Evolutionary conservation across 2,329 filamentous ascomycete genomes (phyloP).

Genomic region (Paecilomyces sp.): DNA sequence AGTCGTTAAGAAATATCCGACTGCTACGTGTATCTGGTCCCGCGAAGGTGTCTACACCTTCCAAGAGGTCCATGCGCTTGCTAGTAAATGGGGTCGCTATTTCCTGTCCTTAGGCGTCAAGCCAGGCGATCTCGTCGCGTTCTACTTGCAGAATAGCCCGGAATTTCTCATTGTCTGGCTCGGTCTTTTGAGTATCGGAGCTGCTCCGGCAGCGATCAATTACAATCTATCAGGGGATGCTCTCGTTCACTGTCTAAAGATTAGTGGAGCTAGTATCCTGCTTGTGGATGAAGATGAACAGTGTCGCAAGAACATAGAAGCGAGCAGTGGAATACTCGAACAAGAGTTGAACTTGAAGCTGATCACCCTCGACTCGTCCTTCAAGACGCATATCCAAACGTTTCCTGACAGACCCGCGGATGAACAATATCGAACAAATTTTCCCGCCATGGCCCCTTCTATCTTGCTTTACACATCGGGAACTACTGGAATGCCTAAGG

Average conservation of each 20-base stretch:
- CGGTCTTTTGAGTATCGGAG: slow-evolving; percentile 58
- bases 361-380: slow-evolving; percentile 44
- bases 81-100: slow-evolving; percentile 56
- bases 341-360: slow-evolving; percentile 53
- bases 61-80: slow-evolving; percentile 48
- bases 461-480: slow-evolving; percentile 68
- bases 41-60: slow-evolving; percentile 55
- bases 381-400: slow-evolving; percentile 42
- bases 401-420: slow-evolving; percentile 46
- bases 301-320: slow-evolving; percentile 52
- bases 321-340: slow-evolving; percentile 40
- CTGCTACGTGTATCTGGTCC: slow-evolving; percentile 61
- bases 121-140: slow-evolving; percentile 54
- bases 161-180: slow-evolving; percentile 63
- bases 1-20: slow-evolving; percentile 44
- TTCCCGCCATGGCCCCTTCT: slow-evolving; percentile 49
- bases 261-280: slow-evolving; percentile 50
- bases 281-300: slow-evolving; percentile 52
- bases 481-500: slow-evolving; percentile 70
- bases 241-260: slow-evolving; percentile 57
- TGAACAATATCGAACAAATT: slow-evolving; percentile 47
- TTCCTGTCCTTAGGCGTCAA: slow-evolving; percentile 53
- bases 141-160: slow-evolving; percentile 61
- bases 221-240: slow-evolving; percentile 59
- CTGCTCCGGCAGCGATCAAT: slow-evolving; percentile 65